phyloP scores from a whole-genome alignment of 1,139 yeast genomes.

The Arxiozyma slooffiae region DNA sequence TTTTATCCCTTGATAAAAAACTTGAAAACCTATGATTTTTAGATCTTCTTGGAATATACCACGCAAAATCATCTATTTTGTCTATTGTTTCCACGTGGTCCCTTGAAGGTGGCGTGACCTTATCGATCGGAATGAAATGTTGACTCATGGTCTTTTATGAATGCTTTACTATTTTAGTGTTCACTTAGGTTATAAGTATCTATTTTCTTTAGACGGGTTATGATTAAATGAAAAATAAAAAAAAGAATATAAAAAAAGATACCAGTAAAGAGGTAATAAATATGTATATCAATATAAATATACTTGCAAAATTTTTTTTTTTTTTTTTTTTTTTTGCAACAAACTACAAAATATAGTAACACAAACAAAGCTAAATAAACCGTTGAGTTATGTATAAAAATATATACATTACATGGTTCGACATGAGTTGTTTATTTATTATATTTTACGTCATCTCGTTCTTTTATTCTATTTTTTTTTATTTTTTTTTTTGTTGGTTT shows the following conservation, averaged over 20 bases:
- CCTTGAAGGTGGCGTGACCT: constrained; percentile 4
- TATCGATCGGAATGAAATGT: constrained; percentile 4
- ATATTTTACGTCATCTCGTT: neutral
- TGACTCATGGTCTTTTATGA: neutral
- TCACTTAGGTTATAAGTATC: neutral
- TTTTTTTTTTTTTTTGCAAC: no score
- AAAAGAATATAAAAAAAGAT: neutral
- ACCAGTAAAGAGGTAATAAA: neutral
- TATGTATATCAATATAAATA: neutral
- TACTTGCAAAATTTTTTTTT: neutral
- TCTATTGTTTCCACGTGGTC: constrained; percentile 1
- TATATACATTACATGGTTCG: neutral
- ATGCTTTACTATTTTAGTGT: no score
- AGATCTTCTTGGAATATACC: constrained; percentile 11
- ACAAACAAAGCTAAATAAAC: neutral
- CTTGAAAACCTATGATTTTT: constrained; percentile 1
- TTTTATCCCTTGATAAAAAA: constrained; percentile 4
- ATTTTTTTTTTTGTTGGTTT: no score
- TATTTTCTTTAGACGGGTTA: no score
- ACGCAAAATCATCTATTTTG: constrained; percentile 11
- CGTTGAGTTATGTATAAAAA: neutral
- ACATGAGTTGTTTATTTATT: neutral
- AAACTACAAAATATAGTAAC: neutral
- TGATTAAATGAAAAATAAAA: neutral
- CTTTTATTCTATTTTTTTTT: neutral